Evolutionary conservation across 306 rosid species (phyloP).

Genomic region (Comarum palustre): DNA sequence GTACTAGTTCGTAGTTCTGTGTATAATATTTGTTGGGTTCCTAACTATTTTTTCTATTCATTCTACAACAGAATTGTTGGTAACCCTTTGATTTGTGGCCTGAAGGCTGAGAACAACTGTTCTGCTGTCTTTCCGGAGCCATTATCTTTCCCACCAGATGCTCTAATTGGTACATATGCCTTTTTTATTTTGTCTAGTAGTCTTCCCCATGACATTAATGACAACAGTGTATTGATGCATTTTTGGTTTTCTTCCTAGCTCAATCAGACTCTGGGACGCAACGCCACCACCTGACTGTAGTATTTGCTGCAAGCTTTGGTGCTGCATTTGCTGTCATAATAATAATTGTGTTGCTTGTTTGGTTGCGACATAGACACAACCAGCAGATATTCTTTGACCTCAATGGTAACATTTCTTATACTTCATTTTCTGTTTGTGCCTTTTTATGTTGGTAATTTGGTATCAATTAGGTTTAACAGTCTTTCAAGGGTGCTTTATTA

Average conservation of each 20-base stretch:
- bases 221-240: conserved; percentile 23
- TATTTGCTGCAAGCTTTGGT: conserved; percentile 82
- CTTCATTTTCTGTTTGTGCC: not conserved
- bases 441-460: not conserved
- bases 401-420: conserved; percentile 53
- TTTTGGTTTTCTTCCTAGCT: conserved; percentile 40
- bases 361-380: conserved; percentile 91
- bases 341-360: conserved; percentile 55
- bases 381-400: conserved; percentile 96
- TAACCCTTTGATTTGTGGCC: conserved; percentile 85
- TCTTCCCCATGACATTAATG: conserved; percentile 14
- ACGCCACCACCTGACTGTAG: conserved; percentile 65
- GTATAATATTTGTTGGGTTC: conserved; percentile 14
- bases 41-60: conserved; percentile 5
- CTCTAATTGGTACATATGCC: conserved; percentile 47
- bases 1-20: not conserved
- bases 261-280: conserved; percentile 52
- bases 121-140: conserved; percentile 84
- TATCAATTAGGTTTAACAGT: not conserved
- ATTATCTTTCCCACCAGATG: conserved; percentile 76
- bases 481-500: conserved; percentile 1
- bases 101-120: conserved; percentile 66
- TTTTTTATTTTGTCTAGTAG: conserved; percentile 6
- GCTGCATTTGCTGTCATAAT: conserved; percentile 60
- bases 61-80: conserved; percentile 65